phyloP scores from a whole-genome alignment of 768 basidiomycete genomes.

The Podaxis rugospora region DNA sequence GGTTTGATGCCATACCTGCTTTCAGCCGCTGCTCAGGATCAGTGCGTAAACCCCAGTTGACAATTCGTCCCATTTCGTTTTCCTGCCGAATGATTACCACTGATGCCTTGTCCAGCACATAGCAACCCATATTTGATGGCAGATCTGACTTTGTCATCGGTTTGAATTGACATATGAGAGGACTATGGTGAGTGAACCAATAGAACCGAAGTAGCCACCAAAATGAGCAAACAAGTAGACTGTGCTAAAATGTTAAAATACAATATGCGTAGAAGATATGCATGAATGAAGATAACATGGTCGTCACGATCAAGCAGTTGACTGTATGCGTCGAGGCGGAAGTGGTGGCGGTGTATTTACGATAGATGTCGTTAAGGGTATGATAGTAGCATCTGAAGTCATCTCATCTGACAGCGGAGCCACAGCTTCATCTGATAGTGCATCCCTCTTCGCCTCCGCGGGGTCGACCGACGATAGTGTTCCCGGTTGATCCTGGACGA shows the following conservation, averaged over 20 bases:
- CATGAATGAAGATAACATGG: background rate
- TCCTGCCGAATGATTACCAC: background rate
- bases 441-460: background rate
- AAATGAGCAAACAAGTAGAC: background rate
- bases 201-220: background rate
- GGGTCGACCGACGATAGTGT: no score
- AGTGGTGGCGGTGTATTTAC: conserved; percentile 21
- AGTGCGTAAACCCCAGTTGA: no score
- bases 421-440: background rate
- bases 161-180: background rate
- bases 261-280: conserved; percentile 6
- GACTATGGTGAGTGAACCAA: background rate
- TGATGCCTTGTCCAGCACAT: background rate
- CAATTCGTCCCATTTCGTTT: background rate
- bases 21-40: background rate
- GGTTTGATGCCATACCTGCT: background rate
- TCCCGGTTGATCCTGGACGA: background rate
- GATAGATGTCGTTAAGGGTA: background rate
- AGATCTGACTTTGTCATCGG: background rate
- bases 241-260: background rate
- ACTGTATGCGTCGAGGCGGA: conserved; percentile 23
- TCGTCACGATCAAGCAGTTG: conserved; percentile 14
- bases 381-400: background rate
- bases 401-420: conserved; percentile 9
- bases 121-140: background rate